Evolutionary conservation across 176 grass and related monocot genomes (phyloP), one percentile per base, ranked within the genome.

Genomic region (Aechmea fasciata): DNA sequence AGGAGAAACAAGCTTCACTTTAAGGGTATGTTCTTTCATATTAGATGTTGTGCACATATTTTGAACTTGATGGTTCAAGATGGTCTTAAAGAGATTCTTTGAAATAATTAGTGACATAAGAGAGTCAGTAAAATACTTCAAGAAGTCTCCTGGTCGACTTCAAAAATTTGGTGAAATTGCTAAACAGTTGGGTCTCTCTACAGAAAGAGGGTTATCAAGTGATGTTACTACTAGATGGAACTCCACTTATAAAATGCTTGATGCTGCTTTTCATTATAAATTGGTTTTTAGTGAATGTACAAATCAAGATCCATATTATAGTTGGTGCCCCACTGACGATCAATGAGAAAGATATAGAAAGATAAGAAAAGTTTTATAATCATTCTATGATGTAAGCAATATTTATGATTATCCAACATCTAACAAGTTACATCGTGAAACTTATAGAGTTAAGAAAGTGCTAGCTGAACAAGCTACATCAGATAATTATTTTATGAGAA

Each of bases 221-320:
- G 29, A 33, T 33, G 29, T 6, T 33, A 3, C 29, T 33, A 33
- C 29, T 3, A 33, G 29, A 33, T 33, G 29, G 29, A 33, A 33
- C 29, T 33, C 29, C 3, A 33, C 29, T 10, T 14, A 69, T 15
- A 15, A 13, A 41, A 69, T 69, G 65, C n/a, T 69, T 69, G 13
- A 69, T 19, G 13, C 65, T 15, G 65, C 20, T 69, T 13, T 69
- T 69, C 22, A 69, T 25, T 69, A 69, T 41, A 69, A 41, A 69
- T 13, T 33, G 6, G 20, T 41, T n/a, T n/a, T n/a, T 5, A 8
- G 14, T 69, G 65, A 33, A 69, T 69, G 48, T 41, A 20, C 22
- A 14, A 33, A 14, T 14, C 3, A 3, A 33, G 29, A 33, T 33
- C 29, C 29, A 33, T 33, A 3, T 33, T 33, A 33, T 33, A 33